phyloP scores from a whole-genome alignment of 129 eudicot genomes.

The Tanacetum coccineum region DNA sequence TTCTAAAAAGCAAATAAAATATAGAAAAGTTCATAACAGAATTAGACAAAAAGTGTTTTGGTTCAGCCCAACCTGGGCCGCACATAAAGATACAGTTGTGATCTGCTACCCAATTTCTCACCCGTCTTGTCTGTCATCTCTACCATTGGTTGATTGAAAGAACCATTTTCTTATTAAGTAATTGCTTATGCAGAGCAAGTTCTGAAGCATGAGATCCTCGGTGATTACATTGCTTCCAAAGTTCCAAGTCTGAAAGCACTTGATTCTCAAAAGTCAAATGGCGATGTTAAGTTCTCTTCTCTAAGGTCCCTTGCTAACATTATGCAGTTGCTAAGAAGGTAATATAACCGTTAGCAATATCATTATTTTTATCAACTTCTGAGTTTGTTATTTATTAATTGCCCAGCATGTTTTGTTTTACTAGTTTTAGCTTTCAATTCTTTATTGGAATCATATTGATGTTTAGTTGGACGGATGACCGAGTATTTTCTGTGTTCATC shows the following conservation, averaged over 20 bases:
- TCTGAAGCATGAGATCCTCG: slow-evolving; percentile 67
- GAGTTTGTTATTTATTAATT: background rate
- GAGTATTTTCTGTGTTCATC: background rate
- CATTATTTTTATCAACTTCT: background rate
- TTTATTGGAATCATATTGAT: background rate
- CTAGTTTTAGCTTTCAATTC: background rate
- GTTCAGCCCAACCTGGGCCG: background rate
- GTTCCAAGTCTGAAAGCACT: slow-evolving; percentile 69
- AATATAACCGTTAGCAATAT: slow-evolving; percentile 13
- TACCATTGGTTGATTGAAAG: slow-evolving; percentile 8
- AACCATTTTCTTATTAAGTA: slow-evolving; percentile 20
- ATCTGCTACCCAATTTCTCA: background rate
- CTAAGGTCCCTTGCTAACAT: slow-evolving; percentile 48
- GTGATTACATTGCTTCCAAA: slow-evolving; percentile 56
- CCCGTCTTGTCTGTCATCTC: background rate
- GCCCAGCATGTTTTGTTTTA: background rate
- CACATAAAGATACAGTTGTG: background rate
- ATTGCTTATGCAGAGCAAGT: slow-evolving; percentile 70
- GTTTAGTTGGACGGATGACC: background rate
- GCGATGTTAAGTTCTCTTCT: slow-evolving; percentile 57
- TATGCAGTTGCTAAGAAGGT: slow-evolving; percentile 72
- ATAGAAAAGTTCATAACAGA: too few species aligned
- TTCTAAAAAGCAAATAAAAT: too few species aligned
- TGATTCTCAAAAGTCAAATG: slow-evolving; percentile 47
- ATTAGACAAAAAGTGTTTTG: too few species aligned